phyloP scores from a whole-genome alignment of 257 asterid genomes.

The Asclepias syriaca region DNA sequence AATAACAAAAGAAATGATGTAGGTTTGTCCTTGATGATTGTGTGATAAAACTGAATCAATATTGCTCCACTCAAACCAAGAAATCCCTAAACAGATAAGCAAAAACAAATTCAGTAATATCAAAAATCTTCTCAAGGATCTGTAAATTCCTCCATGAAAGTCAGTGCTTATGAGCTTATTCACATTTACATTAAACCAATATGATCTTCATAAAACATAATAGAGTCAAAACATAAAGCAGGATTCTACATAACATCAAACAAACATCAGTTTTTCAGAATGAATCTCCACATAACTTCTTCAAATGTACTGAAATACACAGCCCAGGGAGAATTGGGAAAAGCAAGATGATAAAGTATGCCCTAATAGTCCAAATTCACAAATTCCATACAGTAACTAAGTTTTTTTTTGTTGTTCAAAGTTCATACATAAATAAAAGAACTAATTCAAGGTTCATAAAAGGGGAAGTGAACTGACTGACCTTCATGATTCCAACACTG shows the following conservation, averaged over 20 bases:
- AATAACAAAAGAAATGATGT: constrained; percentile 61
- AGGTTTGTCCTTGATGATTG: constrained; percentile 55
- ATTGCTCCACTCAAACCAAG: constrained; percentile 95
- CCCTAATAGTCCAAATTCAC: neutral
- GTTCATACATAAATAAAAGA: neutral
- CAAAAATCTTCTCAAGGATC: neutral
- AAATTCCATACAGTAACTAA: neutral
- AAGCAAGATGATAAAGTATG: neutral
- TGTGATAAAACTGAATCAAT: constrained; percentile 70
- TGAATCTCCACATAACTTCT: neutral
- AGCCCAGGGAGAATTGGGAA: neutral
- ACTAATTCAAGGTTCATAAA: neutral
- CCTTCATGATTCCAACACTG: constrained; percentile 92
- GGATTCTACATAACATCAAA: too few species aligned
- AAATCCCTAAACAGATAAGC: constrained; percentile 60
- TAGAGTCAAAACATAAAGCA: neutral
- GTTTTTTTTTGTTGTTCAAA: neutral
- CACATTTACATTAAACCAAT: neutral
- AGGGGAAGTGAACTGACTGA: constrained; percentile 9
- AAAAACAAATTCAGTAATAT: neutral
- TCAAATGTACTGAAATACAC: neutral
- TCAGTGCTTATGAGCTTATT: neutral
- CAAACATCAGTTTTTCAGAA: neutral
- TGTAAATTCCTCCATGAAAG: neutral
- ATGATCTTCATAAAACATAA: neutral